A percentile compares a stretch with the other conserved stretches of the same genome.
phyloP scores from a whole-genome alignment of 768 basidiomycete species.

The Tremella yokohamensis region DNA sequence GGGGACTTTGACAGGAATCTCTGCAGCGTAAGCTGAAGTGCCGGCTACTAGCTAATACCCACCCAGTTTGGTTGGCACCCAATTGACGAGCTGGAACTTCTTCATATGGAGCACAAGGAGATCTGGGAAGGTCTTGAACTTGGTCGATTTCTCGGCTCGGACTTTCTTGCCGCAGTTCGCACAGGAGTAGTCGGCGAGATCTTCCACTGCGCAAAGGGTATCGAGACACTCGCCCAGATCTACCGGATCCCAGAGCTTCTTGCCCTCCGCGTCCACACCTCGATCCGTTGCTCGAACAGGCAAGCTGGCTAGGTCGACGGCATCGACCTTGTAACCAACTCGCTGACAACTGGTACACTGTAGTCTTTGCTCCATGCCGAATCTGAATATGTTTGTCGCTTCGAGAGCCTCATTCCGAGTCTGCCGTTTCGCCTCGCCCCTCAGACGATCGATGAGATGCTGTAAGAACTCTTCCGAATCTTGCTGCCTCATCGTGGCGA shows the following conservation, averaged over 20 bases:
- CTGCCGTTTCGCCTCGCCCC: slow-evolving; percentile 53
- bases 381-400: slow-evolving; percentile 72
- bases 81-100: slow-evolving; percentile 91
- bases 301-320: slow-evolving; percentile 71
- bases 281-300: slow-evolving; percentile 66
- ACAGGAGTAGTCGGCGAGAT: slow-evolving; percentile 66
- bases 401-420: slow-evolving; percentile 53
- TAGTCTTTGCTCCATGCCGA: slow-evolving; percentile 79
- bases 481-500: slow-evolving; percentile 93
- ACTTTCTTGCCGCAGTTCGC: slow-evolving; percentile 68
- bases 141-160: slow-evolving; percentile 68
- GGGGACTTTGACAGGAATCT: slow-evolving; percentile 78
- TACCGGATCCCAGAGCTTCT: slow-evolving; percentile 64
- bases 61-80: slow-evolving; percentile 96
- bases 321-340: slow-evolving; percentile 78
- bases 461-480: slow-evolving; percentile 93
- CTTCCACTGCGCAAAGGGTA: slow-evolving; percentile 35
- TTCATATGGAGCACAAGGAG: slow-evolving; percentile 84
- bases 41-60: slow-evolving; percentile 29
- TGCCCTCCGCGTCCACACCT: slow-evolving; percentile 60
- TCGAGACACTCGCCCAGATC: slow-evolving; percentile 60
- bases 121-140: slow-evolving; percentile 81
- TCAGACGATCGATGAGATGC: slow-evolving; percentile 69
- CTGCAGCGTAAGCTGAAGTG: slow-evolving; percentile 53
- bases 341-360: slow-evolving; percentile 73